Percentiles rank a stretch among this genome's conserved stretches.
Evolutionary conservation across 2,329 filamentous ascomycete species (phyloP).

Genomic region (Aspergillus versicolor): DNA sequence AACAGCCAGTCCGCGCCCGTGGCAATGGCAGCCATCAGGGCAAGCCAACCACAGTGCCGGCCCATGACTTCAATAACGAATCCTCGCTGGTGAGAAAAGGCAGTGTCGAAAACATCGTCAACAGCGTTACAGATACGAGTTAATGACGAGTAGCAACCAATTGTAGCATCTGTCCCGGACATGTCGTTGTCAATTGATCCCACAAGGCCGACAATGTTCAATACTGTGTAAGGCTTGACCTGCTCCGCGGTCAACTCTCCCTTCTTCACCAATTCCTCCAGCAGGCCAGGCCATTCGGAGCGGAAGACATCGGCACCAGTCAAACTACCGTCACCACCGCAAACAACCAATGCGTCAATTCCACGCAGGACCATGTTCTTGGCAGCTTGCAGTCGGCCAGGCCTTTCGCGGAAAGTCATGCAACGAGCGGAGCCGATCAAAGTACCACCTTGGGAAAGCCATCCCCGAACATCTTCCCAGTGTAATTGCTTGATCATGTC

Average conservation of each 20-base stretch:
- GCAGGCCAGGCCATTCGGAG: slow-evolving; percentile 82
- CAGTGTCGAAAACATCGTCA: slow-evolving; percentile 89
- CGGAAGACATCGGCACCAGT: slow-evolving; percentile 95
- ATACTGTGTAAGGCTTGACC: slow-evolving; percentile 72
- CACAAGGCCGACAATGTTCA: slow-evolving; percentile 95
- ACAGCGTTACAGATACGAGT: slow-evolving; percentile 92
- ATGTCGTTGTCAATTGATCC: slow-evolving; percentile 99
- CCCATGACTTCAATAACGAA: slow-evolving; percentile 99
- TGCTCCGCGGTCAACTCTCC: slow-evolving; percentile 71
- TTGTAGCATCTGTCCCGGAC: slow-evolving; percentile 94
- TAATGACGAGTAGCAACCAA: slow-evolving; percentile 93
- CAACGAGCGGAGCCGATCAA: slow-evolving; percentile 94
- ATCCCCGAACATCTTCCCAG: slow-evolving; percentile 94
- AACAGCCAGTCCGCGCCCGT: slow-evolving; percentile 97
- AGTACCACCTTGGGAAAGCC: slow-evolving; percentile 89
- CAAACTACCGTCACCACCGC: slow-evolving; percentile 92
- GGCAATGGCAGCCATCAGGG: slow-evolving; percentile 91
- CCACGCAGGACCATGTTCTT: slow-evolving; percentile 93
- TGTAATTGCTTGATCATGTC: slow-evolving; percentile 82
- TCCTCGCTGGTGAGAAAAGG: slow-evolving; percentile 90
- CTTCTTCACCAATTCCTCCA: slow-evolving; percentile 77
- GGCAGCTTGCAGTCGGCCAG: slow-evolving; percentile 78
- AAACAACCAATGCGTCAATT: slow-evolving; percentile 95
- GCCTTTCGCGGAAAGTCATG: slow-evolving; percentile 85
- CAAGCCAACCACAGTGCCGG: slow-evolving; percentile 94